Base-by-base conservation (phyloP, 495 filamentous ascomycete species). In the Xylaria palmicola region DNA sequence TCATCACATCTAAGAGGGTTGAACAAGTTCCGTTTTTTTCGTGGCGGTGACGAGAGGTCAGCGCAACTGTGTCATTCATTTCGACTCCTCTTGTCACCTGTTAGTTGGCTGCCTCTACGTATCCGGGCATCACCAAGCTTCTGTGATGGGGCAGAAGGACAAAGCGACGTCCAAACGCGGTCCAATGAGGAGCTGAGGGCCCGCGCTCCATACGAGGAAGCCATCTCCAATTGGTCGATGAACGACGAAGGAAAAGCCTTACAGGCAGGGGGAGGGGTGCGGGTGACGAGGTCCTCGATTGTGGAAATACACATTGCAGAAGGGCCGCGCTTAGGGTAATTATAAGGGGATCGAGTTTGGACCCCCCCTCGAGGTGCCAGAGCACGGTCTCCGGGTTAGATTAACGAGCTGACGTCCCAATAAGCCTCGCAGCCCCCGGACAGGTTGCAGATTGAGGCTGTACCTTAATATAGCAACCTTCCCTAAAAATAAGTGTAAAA, bases 381-480 rank as follows among this genome's bases (percentile, higher is more conserved):
- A 17, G 13, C 30, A n/a, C 20, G 32, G 20, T n/a, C 19, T n/a
- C 12, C 3, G 9, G 3, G 51, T 29, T 45, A 13, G 59, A 53
- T 62, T 50, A 10, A 59, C 41, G 65, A 65, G 57, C 59, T 68
- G 65, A 67, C 65, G 67, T 70, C 56, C 50, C 64, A 64, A 65
- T 67, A 63, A 68, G 64, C 62, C 56, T 55, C 30, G 58, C 58
- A 57, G 62, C 56, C 37, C 55, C 67, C 50, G 40, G 26, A 67
- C 47, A 45, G 65, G 67, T 60, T 65, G 67, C 65, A 68, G 56
- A 29, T 67, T 70, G 67, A 67, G 67, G 67, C 67, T 70, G 60
- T 62, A 63, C 68, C 53, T 65, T 67, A 67, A 63, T 67, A 67
- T 67, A 70, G 67, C 26, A 70, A 65, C 51, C 22, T 20, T n/a